Evolutionary conservation across 768 basidiomycete species (phyloP).

Genomic region (Leccinellum luteum): DNA sequence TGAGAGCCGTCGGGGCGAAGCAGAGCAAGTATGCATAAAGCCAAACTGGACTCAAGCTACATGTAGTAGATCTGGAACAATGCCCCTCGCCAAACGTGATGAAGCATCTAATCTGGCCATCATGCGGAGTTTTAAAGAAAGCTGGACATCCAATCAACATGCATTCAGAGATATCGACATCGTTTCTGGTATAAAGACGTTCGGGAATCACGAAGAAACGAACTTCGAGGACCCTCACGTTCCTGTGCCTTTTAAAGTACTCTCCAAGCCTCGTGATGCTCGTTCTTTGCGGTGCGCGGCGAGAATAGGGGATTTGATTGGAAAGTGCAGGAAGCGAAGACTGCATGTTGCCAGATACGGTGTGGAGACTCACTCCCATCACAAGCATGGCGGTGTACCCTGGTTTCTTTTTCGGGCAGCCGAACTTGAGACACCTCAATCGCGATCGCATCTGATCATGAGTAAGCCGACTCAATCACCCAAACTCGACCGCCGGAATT

Average conservation of each 20-base stretch:
- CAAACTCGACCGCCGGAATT: not conserved
- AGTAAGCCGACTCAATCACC: too few relatives aligned
- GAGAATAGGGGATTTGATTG: not conserved
- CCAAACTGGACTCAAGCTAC: not conserved
- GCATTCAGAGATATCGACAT: too few relatives aligned
- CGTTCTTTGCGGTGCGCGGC: not conserved
- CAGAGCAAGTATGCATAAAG: not conserved
- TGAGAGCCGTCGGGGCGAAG: not conserved
- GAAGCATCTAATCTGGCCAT: not conserved
- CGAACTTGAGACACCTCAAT: too few relatives aligned
- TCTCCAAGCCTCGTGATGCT: not conserved
- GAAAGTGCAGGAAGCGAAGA: too few relatives aligned
- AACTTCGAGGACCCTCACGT: not conserved
- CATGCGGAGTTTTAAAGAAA: too few relatives aligned
- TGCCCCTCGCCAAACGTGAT: not conserved
- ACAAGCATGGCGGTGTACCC: not conserved
- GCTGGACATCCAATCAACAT: too few relatives aligned
- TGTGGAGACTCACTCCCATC: not conserved
- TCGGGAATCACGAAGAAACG: too few relatives aligned
- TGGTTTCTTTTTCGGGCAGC: not conserved
- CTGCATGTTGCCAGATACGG: too few relatives aligned
- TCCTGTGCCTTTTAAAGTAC: not conserved
- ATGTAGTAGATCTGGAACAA: conserved; percentile 1
- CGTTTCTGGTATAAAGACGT: too few relatives aligned
- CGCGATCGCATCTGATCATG: not conserved